Conservation (phyloP, 805 yeast species). For the Ogataea methanolica region DNA sequence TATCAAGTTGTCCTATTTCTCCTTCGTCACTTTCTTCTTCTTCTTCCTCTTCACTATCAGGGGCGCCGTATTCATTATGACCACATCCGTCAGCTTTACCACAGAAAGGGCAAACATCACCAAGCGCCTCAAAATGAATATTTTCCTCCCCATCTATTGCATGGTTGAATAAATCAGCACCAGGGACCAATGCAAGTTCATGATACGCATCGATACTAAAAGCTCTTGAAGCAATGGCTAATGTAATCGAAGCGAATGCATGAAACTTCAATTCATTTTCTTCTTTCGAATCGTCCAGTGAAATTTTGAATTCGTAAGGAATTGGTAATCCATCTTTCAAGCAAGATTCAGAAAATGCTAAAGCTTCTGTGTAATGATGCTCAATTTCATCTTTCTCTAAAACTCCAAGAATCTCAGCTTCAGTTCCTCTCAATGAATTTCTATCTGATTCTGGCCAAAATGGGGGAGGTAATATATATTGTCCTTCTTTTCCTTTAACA, state of each 20-base stretch:
- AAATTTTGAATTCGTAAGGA: conserved; percentile 33
- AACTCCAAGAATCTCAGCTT: conserved; percentile 55
- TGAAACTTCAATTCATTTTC: conserved; percentile 30
- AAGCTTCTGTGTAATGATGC: conserved; percentile 35
- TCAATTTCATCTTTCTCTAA: conserved; percentile 43
- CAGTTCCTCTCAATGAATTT: conserved; percentile 51
- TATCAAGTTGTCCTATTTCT: conserved; percentile 14
- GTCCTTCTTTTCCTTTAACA: conserved; percentile 22
- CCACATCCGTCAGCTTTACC: conserved; percentile 30
- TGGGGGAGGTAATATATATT: conserved; percentile 51
- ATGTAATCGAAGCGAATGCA: conserved; percentile 53
- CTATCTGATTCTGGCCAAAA: conserved; percentile 57
- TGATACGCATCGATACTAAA: conserved; percentile 76
- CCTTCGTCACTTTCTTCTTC: conserved; percentile 26
- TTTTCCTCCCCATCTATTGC: conserved; percentile 46
- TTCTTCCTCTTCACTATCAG: conserved; percentile 27
- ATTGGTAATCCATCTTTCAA: conserved; percentile 22
- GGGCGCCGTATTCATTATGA: conserved; percentile 26
- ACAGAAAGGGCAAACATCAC: conserved; percentile 32
- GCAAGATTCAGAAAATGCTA: conserved; percentile 36
- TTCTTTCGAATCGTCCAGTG: conserved; percentile 11
- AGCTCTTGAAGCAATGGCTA: conserved; percentile 69
- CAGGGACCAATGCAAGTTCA: conserved; percentile 77
- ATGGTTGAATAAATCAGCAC: conserved; percentile 89
- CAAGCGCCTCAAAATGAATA: conserved; percentile 60